phyloP scores from a whole-genome alignment of 2,329 filamentous ascomycete species.

The Fusarium burgessii region DNA sequence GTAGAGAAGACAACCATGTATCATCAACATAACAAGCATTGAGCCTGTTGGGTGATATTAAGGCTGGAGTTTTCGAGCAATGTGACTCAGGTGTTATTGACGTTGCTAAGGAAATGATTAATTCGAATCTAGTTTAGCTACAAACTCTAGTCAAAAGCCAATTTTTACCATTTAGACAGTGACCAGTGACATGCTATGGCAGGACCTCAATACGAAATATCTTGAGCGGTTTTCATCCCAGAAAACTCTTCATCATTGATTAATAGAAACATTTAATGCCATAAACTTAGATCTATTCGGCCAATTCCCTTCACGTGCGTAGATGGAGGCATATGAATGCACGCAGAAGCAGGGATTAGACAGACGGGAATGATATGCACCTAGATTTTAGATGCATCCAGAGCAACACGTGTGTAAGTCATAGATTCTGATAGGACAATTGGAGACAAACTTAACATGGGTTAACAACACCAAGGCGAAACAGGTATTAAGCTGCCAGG shows the following conservation, averaged over 20 bases:
- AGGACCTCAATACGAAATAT: neutral
- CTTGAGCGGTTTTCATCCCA: neutral
- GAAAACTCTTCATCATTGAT: neutral
- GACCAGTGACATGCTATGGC: neutral
- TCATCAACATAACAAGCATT: conserved; percentile 4
- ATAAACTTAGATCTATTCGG: neutral
- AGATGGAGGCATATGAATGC: conserved; percentile 28
- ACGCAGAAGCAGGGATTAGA: conserved; percentile 22
- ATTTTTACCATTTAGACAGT: neutral
- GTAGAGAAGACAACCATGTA: neutral
- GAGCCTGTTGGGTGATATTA: neutral
- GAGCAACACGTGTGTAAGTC: conserved; percentile 33
- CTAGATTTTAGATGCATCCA: conserved; percentile 23
- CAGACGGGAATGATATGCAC: conserved; percentile 27
- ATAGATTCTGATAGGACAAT: conserved; percentile 39
- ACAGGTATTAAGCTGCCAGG: conserved; percentile 1
- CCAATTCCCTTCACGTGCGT: conserved; percentile 29
- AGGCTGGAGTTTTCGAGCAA: conserved; percentile 15
- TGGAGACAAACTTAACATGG: neutral
- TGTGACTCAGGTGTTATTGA: neutral
- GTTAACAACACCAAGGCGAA: conserved; percentile 5
- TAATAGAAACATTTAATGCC: neutral
- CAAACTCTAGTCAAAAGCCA: conserved; percentile 25
- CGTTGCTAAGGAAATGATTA: conserved; percentile 31
- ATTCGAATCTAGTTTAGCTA: conserved; percentile 28